phyloP scores from a whole-genome alignment of 208 protist genomes.

The Leishmania aethiopica region DNA sequence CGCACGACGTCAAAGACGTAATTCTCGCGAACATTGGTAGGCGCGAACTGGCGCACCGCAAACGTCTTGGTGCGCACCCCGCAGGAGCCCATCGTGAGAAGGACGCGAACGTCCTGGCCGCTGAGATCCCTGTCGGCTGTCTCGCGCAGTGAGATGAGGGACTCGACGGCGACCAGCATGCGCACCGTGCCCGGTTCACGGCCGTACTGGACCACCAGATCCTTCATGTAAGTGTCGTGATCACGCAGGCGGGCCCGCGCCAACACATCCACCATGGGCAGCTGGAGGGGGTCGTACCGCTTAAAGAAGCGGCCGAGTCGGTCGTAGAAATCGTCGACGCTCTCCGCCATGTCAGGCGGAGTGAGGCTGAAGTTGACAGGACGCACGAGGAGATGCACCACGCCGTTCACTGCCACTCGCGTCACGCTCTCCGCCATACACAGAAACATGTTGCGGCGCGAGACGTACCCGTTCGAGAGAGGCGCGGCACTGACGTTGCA shows the following conservation, averaged over 20 bases:
- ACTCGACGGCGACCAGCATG: slow-evolving; percentile 52
- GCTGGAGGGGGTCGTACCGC: slow-evolving; percentile 66
- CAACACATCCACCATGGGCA: slow-evolving; percentile 66
- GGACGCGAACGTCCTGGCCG: slow-evolving; percentile 50
- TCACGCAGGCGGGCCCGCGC: slow-evolving; percentile 42
- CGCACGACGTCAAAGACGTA: slow-evolving; percentile 81
- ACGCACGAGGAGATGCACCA: slow-evolving; percentile 61
- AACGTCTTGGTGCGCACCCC: slow-evolving; percentile 46
- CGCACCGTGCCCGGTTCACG: slow-evolving; percentile 72
- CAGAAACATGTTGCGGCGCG: slow-evolving; percentile 70
- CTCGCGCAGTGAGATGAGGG: slow-evolving; percentile 49
- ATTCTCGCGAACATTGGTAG: slow-evolving; percentile 55
- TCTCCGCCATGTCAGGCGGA: slow-evolving; percentile 33
- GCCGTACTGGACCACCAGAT: slow-evolving; percentile 74
- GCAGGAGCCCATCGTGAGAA: slow-evolving; percentile 69
- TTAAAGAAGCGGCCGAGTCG: slow-evolving; percentile 76
- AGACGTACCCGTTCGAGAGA: slow-evolving; percentile 52
- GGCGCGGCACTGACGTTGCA: slow-evolving; percentile 48
- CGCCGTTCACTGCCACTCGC: slow-evolving; percentile 40
- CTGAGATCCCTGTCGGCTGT: slow-evolving; percentile 44
- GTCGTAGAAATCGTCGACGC: slow-evolving; percentile 69
- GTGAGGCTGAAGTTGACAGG: slow-evolving; percentile 62
- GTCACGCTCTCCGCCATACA: slow-evolving; percentile 41
- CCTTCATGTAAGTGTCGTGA: slow-evolving; percentile 70
- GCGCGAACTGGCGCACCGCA: slow-evolving; percentile 47